phyloP scores from a whole-genome alignment of 495 filamentous ascomycete species.

The Penicillium malachiteum region DNA sequence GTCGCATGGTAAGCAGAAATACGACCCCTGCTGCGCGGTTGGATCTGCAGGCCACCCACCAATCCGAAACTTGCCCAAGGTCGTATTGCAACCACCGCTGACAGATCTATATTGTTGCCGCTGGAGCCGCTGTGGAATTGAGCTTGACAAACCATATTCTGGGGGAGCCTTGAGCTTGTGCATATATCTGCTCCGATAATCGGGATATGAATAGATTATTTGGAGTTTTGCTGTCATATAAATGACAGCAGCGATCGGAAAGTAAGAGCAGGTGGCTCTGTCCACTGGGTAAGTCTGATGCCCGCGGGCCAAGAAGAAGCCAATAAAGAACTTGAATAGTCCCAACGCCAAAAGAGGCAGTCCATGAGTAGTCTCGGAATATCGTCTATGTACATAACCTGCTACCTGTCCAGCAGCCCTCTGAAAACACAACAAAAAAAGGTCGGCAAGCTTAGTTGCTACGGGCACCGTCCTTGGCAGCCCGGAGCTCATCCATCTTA shows the following conservation, averaged over 20 bases:
- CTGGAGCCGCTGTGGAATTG: not conserved
- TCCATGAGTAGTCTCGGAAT: constrained; percentile 43
- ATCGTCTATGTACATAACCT: constrained; percentile 48
- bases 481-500: constrained; percentile 96
- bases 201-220: not conserved
- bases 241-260: not conserved
- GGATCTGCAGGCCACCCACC: constrained; percentile 10
- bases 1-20: not conserved
- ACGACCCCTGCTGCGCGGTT: constrained; percentile 1
- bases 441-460: constrained; percentile 66
- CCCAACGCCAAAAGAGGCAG: constrained; percentile 38
- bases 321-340: constrained; percentile 10
- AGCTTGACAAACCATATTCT: not conserved
- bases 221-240: not conserved
- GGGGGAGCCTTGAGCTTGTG: not conserved
- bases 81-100: not conserved
- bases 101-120: constrained; percentile 5
- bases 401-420: constrained; percentile 31
- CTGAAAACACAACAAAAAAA: constrained; percentile 15
- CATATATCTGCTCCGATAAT: not conserved
- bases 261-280: not conserved
- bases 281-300: not conserved
- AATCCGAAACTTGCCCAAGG: not conserved
- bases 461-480: constrained; percentile 77
- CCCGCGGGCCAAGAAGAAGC: not conserved